These are phyloP conservation scores for Yamadazyma diddensiae DNA, from an alignment of 1,139 yeast genomes.

Conservation along the genomic window DNA sequence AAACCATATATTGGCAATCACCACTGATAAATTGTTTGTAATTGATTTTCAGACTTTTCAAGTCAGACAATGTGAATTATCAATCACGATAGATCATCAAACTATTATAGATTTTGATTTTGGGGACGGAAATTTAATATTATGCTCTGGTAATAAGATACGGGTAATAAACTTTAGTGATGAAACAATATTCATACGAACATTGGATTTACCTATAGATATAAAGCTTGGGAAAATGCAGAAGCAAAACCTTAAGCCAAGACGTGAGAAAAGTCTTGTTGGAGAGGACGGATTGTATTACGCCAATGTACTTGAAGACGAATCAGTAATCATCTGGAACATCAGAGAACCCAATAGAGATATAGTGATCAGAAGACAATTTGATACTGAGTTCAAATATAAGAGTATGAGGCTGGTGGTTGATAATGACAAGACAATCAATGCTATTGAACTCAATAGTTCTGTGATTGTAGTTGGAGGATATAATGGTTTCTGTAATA, in stretches of 20 bases:
- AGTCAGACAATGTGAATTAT: conserved; percentile 9
- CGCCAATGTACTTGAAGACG: conserved; percentile 34
- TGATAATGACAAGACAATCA: conserved; percentile 15
- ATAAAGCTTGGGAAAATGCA: conserved; percentile 20
- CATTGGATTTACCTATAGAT: conserved; percentile 14
- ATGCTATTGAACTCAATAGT: conserved; percentile 39
- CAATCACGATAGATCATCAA: conserved; percentile 6
- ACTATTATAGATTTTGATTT: conserved; percentile 47
- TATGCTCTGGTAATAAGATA: conserved; percentile 25
- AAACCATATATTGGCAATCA: conserved; percentile 23
- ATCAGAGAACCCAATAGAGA: conserved; percentile 25
- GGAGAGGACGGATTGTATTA: conserved; percentile 41
- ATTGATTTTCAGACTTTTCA: conserved; percentile 20
- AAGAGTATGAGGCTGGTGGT: conserved; percentile 14
- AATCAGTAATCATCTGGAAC: conserved; percentile 40
- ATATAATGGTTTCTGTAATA: conserved; percentile 57
- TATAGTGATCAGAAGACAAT: conserved; percentile 9
- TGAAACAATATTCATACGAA: conserved; percentile 6
- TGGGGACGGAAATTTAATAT: conserved; percentile 42
- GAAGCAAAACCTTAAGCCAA: conserved; percentile 13
- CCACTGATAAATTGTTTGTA: conserved; percentile 18
- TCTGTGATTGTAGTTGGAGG: conserved; percentile 58
- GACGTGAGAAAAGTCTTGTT: conserved; percentile 17
- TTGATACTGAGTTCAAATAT: conserved; percentile 15
- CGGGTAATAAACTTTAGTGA: conserved; percentile 23